phyloP scores from a whole-genome alignment of 148 eudicot species.

The Selenicereus undatus region DNA sequence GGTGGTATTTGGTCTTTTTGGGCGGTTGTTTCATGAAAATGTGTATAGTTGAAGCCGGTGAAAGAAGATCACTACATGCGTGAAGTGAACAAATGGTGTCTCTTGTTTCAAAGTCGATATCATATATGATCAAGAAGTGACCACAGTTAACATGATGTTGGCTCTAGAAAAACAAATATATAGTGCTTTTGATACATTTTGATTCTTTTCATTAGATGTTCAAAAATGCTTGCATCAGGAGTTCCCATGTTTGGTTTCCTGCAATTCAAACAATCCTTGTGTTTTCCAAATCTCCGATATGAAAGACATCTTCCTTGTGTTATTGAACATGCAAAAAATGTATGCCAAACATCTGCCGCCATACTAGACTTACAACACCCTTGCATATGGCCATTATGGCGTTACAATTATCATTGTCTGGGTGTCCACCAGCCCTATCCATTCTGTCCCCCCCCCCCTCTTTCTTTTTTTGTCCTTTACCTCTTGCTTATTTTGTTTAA shows the following conservation, averaged over 20 bases:
- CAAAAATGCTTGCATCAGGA: constrained; percentile 28
- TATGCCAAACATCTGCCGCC: neutral
- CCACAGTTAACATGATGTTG: constrained; percentile 28
- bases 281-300: neutral
- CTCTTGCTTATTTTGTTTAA: neutral
- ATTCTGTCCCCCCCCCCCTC: neutral
- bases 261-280: constrained; percentile 12
- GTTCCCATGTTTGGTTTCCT: neutral
- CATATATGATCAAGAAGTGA: constrained; percentile 19
- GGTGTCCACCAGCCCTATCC: neutral
- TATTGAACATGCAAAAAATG: neutral
- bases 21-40: constrained; percentile 22
- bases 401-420: neutral
- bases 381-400: neutral
- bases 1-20: constrained; percentile 22
- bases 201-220: constrained; percentile 23
- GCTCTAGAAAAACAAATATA: constrained; percentile 19
- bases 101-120: constrained; percentile 25
- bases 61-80: constrained; percentile 13
- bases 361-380: neutral
- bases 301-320: constrained; percentile 3
- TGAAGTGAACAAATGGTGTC: constrained; percentile 17
- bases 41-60: constrained; percentile 27
- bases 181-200: constrained; percentile 27
- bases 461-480: neutral